Percentiles rank a stretch among this genome's conserved stretches.
Conservation (phyloP, 257 asterid species). For the Solanum paucissectum region DNA sequence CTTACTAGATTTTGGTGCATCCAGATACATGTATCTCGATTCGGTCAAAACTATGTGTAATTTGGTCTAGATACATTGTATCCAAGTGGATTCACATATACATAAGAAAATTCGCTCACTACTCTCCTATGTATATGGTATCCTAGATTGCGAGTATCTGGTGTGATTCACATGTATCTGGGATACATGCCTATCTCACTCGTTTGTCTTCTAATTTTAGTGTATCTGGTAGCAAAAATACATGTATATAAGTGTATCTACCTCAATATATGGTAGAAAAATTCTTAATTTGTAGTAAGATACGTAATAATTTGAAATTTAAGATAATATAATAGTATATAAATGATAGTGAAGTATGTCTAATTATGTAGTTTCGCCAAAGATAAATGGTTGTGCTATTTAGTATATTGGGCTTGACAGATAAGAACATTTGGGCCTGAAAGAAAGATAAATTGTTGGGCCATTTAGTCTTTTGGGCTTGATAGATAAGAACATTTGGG, state of each 20-base stretch:
- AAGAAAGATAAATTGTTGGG: background rate
- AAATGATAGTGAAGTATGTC: background rate
- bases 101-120: background rate
- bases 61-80: too few species aligned
- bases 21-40: too few species aligned
- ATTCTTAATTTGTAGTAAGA: background rate
- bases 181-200: background rate
- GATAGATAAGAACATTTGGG: background rate
- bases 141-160: background rate
- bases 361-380: background rate
- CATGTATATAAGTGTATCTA: too few species aligned
- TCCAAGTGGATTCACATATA: background rate
- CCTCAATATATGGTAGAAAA: background rate
- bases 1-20: too few species aligned
- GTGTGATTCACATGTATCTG: background rate
- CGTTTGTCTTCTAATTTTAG: background rate
- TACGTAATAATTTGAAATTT: background rate
- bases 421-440: background rate
- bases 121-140: background rate
- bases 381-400: background rate
- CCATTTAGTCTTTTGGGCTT: background rate
- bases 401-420: background rate
- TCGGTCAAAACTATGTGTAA: too few species aligned
- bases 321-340: too few species aligned
- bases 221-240: background rate